phyloP scores from a whole-genome alignment of 495 filamentous ascomycete genomes.

The Lichina pygmaea region DNA sequence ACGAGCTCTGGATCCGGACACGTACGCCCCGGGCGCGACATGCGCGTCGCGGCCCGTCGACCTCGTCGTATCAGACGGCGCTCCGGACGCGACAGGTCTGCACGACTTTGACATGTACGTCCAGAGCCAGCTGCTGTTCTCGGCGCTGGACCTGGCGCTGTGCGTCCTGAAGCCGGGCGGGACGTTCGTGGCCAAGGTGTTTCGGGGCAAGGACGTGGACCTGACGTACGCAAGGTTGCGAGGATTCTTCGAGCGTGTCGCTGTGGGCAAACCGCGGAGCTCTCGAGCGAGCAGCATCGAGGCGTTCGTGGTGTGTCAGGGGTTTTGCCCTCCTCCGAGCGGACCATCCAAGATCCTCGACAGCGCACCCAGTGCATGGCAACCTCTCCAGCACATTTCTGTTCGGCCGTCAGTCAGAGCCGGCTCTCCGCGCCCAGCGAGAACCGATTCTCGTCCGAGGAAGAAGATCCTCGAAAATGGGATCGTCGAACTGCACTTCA shows the following conservation, averaged over 20 bases:
- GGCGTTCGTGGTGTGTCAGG: constrained; percentile 85
- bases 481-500: constrained; percentile 33
- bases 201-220: constrained; percentile 78
- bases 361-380: constrained; percentile 19
- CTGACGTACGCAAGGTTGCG: constrained; percentile 77
- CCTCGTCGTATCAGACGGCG: constrained; percentile 81
- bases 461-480: constrained; percentile 16
- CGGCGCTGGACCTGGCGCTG: constrained; percentile 73
- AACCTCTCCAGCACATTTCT: constrained; percentile 9
- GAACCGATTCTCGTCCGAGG: background rate
- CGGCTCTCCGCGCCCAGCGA: background rate
- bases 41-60: constrained; percentile 46
- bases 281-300: constrained; percentile 86
- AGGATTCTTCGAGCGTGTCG: constrained; percentile 64
- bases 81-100: constrained; percentile 85
- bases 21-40: constrained; percentile 24
- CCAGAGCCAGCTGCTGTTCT: constrained; percentile 80
- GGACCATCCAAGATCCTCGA: constrained; percentile 28
- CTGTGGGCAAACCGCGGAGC: constrained; percentile 77
- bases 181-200: constrained; percentile 95
- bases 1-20: constrained; percentile 53
- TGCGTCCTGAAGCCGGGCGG: constrained; percentile 80
- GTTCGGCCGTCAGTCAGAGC: too few species aligned
- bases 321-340: constrained; percentile 40
- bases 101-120: constrained; percentile 97